These are phyloP conservation scores for Colletotrichum theobromicola DNA, from an alignment of 2,329 filamentous ascomycete species.

Conservation along the genomic window DNA sequence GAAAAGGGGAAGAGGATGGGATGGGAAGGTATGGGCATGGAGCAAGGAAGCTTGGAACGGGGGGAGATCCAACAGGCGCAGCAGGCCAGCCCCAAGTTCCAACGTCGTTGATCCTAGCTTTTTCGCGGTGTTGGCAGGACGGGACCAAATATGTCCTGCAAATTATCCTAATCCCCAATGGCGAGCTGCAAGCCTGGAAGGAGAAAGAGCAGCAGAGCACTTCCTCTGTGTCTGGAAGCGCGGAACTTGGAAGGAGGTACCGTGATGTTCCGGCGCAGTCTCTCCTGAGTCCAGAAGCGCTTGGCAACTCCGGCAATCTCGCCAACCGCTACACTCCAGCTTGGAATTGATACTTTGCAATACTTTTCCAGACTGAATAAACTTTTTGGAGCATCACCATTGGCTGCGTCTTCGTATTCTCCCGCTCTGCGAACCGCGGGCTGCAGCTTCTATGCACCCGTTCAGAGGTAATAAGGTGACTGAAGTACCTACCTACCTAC, in stretches of 20 bases:
- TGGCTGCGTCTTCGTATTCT: conserved; percentile 8
- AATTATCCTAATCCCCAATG: neutral
- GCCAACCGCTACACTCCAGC: neutral
- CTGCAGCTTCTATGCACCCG: neutral
- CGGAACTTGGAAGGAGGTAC: neutral
- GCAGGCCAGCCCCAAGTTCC: neutral
- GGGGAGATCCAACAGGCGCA: neutral
- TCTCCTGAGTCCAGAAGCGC: conserved; percentile 21
- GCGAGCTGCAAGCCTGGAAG: neutral
- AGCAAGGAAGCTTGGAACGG: neutral
- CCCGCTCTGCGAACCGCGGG: neutral
- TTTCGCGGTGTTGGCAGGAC: neutral
- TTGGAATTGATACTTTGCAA: neutral
- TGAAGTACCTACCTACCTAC: neutral
- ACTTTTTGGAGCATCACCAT: neutral
- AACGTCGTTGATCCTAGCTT: neutral
- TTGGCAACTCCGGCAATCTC: conserved; percentile 19
- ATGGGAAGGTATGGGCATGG: neutral
- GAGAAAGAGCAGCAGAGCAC: neutral
- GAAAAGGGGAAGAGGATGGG: neutral
- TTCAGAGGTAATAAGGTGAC: neutral
- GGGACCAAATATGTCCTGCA: neutral
- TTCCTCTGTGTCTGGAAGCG: neutral
- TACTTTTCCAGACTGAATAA: neutral
- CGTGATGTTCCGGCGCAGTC: conserved; percentile 9